Conservation (phyloP, 2,329 filamentous ascomycete genomes). For the Fusarium odoratissimum region DNA sequence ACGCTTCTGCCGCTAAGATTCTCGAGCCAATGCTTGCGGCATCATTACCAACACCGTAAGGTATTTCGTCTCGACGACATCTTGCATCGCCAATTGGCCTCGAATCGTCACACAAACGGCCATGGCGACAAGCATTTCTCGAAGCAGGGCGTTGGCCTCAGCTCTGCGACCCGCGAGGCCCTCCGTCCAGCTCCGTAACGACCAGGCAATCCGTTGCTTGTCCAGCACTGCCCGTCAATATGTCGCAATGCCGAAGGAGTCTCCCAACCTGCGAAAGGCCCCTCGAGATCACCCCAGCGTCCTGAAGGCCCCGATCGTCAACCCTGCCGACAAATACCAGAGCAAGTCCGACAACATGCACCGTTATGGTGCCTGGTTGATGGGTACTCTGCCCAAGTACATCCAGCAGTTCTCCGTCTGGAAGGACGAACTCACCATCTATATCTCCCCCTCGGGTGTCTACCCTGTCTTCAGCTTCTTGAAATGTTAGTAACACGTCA, state of each 20-base stretch:
- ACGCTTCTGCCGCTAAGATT: slow-evolving; percentile 39
- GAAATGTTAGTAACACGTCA: slow-evolving; percentile 68
- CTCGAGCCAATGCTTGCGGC: slow-evolving; percentile 44
- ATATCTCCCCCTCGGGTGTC: slow-evolving; percentile 88
- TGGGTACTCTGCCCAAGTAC: slow-evolving; percentile 97
- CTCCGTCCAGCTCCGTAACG: slow-evolving; percentile 55
- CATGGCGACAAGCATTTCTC: slow-evolving; percentile 72
- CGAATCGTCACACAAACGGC: slow-evolving; percentile 50
- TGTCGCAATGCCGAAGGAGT: slow-evolving; percentile 70
- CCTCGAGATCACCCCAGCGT: slow-evolving; percentile 68
- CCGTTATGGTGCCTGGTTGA: slow-evolving; percentile 94
- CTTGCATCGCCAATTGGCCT: slow-evolving; percentile 59
- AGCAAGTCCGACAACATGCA: slow-evolving; percentile 89
- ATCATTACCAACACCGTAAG: slow-evolving; percentile 49
- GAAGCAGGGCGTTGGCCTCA: slow-evolving; percentile 66
- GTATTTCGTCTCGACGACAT: slow-evolving; percentile 44
- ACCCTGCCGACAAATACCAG: slow-evolving; percentile 92
- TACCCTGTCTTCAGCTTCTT: slow-evolving; percentile 94
- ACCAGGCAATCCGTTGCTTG: slow-evolving; percentile 61
- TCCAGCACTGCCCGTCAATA: slow-evolving; percentile 59
- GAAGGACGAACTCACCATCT: slow-evolving; percentile 98
- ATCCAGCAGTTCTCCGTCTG: slow-evolving; percentile 99
- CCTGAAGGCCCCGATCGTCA: slow-evolving; percentile 83
- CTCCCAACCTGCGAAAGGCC: slow-evolving; percentile 75
- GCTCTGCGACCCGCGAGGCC: slow-evolving; percentile 65